Conservation (phyloP, 2,329 filamentous ascomycete genomes). For the Aspergillaceae sp. region DNA sequence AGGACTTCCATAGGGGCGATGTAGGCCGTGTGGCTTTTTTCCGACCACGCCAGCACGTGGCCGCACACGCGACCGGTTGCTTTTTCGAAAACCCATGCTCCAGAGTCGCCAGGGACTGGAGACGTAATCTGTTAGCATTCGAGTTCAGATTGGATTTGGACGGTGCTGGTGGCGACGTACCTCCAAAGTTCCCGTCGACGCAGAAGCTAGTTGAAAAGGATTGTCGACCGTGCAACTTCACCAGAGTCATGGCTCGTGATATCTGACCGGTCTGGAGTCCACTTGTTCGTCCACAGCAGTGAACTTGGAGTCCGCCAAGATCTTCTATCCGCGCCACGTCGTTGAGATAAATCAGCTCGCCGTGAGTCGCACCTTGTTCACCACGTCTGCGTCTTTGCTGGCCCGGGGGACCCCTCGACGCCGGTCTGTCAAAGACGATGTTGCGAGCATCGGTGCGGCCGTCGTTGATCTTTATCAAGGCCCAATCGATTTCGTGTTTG, state of each 20-base stretch:
- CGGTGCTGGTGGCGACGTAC: constrained; percentile 22
- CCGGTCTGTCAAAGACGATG: constrained; percentile 42
- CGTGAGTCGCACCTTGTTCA: constrained; percentile 41
- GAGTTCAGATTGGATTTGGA: no score
- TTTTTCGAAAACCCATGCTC: constrained; percentile 85
- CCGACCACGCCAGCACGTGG: constrained; percentile 82
- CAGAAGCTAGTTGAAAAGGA: constrained; percentile 68
- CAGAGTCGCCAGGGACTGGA: constrained; percentile 73
- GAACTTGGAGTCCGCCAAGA: constrained; percentile 68
- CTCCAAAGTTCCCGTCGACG: constrained; percentile 52
- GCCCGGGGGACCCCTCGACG: constrained; percentile 1
- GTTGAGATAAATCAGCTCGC: constrained; percentile 44
- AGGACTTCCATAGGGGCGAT: constrained; percentile 93
- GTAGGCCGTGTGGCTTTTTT: constrained; percentile 72
- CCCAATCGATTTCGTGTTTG: constrained; percentile 92
- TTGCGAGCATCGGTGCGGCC: constrained; percentile 66
- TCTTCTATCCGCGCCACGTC: constrained; percentile 45
- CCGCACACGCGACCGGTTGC: constrained; percentile 72
- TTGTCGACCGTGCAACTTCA: constrained; percentile 77
- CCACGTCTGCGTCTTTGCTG: constrained; percentile 36
- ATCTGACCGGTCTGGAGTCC: constrained; percentile 74
- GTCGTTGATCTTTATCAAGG: constrained; percentile 70
- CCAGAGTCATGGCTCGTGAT: constrained; percentile 65
- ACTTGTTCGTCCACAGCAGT: constrained; percentile 80
- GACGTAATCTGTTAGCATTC: no score